phyloP scores from a whole-genome alignment of 352 stramenopile species.

The Globisporangium cystogenes region DNA sequence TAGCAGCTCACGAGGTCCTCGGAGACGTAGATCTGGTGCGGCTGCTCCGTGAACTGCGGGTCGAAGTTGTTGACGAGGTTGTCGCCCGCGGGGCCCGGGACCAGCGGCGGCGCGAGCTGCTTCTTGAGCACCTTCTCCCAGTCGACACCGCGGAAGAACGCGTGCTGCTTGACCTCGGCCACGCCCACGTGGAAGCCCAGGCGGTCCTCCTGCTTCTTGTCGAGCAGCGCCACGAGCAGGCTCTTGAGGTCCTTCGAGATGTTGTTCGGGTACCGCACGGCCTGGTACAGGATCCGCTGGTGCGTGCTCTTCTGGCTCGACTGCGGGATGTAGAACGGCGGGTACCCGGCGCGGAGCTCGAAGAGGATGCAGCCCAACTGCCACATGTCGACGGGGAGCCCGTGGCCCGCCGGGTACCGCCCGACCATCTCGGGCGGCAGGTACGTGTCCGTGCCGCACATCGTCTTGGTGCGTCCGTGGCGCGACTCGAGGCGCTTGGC shows the following conservation, averaged over 20 bases:
- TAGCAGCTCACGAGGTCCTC: slow-evolving; percentile 60
- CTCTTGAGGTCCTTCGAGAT: slow-evolving; percentile 76
- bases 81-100: slow-evolving; percentile 59
- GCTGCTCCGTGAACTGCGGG: slow-evolving; percentile 78
- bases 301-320: slow-evolving; percentile 88
- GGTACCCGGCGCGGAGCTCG: slow-evolving; percentile 89
- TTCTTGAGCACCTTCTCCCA: slow-evolving; percentile 74
- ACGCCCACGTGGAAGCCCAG: slow-evolving; percentile 58
- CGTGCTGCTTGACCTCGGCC: slow-evolving; percentile 58
- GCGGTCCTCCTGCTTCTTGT: slow-evolving; percentile 82
- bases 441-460: slow-evolving; percentile 90
- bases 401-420: slow-evolving; percentile 70
- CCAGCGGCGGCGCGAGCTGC: slow-evolving; percentile 48
- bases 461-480: slow-evolving; percentile 78
- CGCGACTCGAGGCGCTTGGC: slow-evolving; percentile 79
- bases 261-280: slow-evolving; percentile 80
- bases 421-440: slow-evolving; percentile 87
- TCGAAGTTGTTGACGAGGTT: slow-evolving; percentile 84
- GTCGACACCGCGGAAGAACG: slow-evolving; percentile 73
- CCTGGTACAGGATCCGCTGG: slow-evolving; percentile 86
- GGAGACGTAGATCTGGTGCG: slow-evolving; percentile 74
- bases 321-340: slow-evolving; percentile 90
- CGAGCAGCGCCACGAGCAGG: slow-evolving; percentile 57
- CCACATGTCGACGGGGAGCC: slow-evolving; percentile 91
- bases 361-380: slow-evolving; percentile 93